Evolutionary conservation across 129 eudicot genomes (phyloP), one percentile per base, ranked within the genome.

Genomic region (Centella asiatica): DNA sequence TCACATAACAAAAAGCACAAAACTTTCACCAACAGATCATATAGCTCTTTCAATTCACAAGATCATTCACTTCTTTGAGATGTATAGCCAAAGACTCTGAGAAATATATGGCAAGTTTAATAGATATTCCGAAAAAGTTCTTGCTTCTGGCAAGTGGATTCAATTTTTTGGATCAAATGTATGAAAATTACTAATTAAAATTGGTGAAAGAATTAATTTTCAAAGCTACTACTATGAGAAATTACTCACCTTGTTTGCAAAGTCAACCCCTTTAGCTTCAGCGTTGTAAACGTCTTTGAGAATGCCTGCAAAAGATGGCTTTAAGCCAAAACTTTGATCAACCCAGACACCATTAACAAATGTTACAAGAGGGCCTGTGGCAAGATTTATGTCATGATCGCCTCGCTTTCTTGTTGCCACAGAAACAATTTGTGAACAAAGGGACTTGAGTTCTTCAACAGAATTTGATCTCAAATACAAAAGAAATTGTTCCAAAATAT

Each of bases 281-380:
- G 80, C 74, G 23, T 48, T 55, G 60, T 69, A 70, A 58, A 58
- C 65, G 26, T 39, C 29, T 23, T 60, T 54, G 20, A 70, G 60
- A 34, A 57, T 34, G 24, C 34, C 60, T 50, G 66, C 56, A 20
- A 75, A 75, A 62, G 75, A 64, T 42, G 59, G 32, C 69, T 24
- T 62, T 33, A 70, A 61, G 31, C 73, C 18, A 66, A 54, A 67
- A 8, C 67, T 65, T 62, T 79, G 57, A 32, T 79, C 77, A 57
- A 79, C n/a, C 64, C 64, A 59, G 13, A 33, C 49, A 36, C 65
- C 65, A 37, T 37, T 39, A 25, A 60, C 32, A 26, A 37, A 36
- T 11, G 65, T 22, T 12, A 60, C 65, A 34, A 60, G 32, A 23
- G 49, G 65, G 14, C 49, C 22, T 1, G 65, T 0, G 1, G 32